Conservation (phyloP, 1,139 yeast genomes). For the Yueomyces sp. region DNA sequence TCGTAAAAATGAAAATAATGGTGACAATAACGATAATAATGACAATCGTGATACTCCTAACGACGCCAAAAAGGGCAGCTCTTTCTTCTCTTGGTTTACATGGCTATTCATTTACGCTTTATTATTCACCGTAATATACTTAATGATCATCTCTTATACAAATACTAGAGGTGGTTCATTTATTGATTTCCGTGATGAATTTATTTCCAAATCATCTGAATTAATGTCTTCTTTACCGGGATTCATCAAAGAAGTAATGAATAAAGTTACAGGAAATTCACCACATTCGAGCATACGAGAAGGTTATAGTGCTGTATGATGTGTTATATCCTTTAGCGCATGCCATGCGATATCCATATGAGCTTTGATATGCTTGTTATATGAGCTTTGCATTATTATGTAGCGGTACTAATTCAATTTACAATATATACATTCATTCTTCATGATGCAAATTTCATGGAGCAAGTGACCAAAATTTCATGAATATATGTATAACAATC, state of each 20-base stretch:
- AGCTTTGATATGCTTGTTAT: no score
- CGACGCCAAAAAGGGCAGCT: constrained; percentile 21
- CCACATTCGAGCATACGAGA: constrained; percentile 39
- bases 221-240: constrained; percentile 55
- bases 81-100: constrained; percentile 44
- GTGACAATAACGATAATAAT: constrained; percentile 16
- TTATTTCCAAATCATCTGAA: constrained; percentile 55
- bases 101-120: constrained; percentile 61
- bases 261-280: constrained; percentile 50
- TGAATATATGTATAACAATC: no score
- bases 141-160: constrained; percentile 73
- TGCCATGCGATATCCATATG: no score
- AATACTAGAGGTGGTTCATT: constrained; percentile 30
- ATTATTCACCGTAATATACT: constrained; percentile 55
- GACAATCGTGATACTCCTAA: constrained; percentile 23
- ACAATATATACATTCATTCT: no score
- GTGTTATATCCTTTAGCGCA: constrained; percentile 7
- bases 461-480: no score
- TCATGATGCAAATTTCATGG: no score
- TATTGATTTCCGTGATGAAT: constrained; percentile 46
- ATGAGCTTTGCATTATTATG: no score
- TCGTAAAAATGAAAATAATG: constrained; percentile 10
- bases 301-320: constrained; percentile 78
- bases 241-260: constrained; percentile 55
- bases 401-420: no score